Evolutionary conservation across 73 alveolate genomes (phyloP).

Genomic region (Symbiodinium pilosum): DNA sequence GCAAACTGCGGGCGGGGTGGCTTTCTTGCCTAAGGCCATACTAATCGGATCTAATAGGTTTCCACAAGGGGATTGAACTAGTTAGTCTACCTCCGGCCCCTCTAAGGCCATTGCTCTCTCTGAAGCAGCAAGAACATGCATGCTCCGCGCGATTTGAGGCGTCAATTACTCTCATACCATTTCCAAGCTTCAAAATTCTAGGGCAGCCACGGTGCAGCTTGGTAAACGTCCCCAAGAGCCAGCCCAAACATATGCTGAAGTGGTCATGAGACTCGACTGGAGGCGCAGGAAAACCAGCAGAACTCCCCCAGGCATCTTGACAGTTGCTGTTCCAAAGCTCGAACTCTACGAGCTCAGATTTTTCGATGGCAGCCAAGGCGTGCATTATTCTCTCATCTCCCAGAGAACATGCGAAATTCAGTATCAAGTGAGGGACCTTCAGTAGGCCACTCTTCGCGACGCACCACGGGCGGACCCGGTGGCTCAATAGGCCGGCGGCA

Average conservation of each 20-base stretch:
- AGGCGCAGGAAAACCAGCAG: no score
- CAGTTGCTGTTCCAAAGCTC: background rate
- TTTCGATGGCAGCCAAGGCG: background rate
- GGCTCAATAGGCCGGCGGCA: background rate
- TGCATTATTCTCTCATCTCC: background rate
- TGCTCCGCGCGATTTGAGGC: no score
- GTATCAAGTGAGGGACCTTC: background rate
- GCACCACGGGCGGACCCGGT: background rate
- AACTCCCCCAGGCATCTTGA: background rate
- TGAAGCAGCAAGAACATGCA: no score
- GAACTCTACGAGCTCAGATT: background rate
- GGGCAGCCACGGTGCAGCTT: background rate
- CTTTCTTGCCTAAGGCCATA: no score
- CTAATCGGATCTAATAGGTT: no score
- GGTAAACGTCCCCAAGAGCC: background rate
- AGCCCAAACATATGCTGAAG: background rate
- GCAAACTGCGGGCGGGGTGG: no score
- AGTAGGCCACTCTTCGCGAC: background rate
- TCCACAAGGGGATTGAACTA: no score
- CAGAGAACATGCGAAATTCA: background rate
- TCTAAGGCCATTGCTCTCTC: no score
- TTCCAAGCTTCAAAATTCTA: background rate
- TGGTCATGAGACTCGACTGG: background rate
- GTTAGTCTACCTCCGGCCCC: no score
- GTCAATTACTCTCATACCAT: no score